Evolutionary conservation across 2,329 filamentous ascomycete species (phyloP), one percentile per base, ranked within the genome.

Genomic region (Diplodia scrobiculata): DNA sequence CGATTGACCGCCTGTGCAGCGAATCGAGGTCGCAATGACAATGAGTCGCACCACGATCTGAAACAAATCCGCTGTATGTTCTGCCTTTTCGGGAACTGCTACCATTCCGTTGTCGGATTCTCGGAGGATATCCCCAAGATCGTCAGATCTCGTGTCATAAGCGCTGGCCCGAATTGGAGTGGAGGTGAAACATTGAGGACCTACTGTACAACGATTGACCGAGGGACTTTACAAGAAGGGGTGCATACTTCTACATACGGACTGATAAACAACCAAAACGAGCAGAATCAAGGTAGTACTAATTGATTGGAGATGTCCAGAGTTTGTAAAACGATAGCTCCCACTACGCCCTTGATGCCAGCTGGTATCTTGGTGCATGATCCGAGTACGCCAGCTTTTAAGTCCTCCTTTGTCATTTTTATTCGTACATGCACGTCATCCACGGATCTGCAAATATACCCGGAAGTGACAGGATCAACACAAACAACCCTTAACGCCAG

Each of bases 241-340:
- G 17, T 10, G 36, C 19, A 19, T n/a, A 7, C 32, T 38, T 38
- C 52, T 21, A 36, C 29, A 53, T n/a, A 45, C 32, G 32, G 27
- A 19, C 36, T 4, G 27, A 45, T 21, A 45, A 45, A 25, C 27
- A n/a, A 27, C 13, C 36, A 27, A 21, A 58, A 19, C 29, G 25
- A 17, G 32, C 6, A 54, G 5, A 5, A 60, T 17, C 38, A 17
- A 32, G 34, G 45, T 62, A 2, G 58, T 38, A 62, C 58, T 36
- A n/a, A 62, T 62, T 62, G 58, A 62, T 62, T 62, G 58, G 58
- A 62, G 58, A 62, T 51, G 29, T 51, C 6, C 25, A 50, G 41
- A 36, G 36, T 21, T 7, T 19, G 14, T 32, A 36, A 27, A 62
- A 36, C 21, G 27, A 50, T 11, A 27, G 21, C 38, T n/a, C 21